Conservation (phyloP, 768 basidiomycete genomes). For the Xanthoconium purpureum region DNA sequence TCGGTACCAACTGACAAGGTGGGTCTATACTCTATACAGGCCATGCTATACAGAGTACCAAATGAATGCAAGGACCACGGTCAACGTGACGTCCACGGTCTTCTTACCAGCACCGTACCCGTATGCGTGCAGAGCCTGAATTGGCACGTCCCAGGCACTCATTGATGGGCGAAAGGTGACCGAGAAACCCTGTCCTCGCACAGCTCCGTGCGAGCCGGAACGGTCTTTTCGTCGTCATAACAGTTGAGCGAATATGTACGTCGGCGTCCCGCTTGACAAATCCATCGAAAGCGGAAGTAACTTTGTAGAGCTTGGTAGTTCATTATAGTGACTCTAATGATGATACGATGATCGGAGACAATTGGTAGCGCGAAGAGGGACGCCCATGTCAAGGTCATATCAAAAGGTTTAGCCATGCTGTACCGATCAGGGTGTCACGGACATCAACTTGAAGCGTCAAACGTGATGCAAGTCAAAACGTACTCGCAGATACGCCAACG, state of each 20-base stretch:
- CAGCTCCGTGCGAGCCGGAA: slow-evolving; percentile 5
- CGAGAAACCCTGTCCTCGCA: not conserved
- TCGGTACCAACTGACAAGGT: not conserved
- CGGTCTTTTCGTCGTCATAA: not conserved
- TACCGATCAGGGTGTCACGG: not conserved
- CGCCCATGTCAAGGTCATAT: not conserved
- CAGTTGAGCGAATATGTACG: not conserved
- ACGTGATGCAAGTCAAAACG: not conserved
- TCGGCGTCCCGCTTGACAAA: not conserved
- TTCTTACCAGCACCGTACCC: slow-evolving; percentile 1
- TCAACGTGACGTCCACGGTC: not conserved
- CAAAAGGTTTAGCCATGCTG: slow-evolving; percentile 13
- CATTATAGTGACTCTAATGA: not conserved
- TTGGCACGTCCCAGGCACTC: slow-evolving; percentile 2
- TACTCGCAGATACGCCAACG: not conserved
- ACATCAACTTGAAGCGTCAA: not conserved
- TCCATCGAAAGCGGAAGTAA: not conserved
- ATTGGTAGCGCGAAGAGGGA: not conserved
- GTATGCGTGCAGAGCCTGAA: not conserved
- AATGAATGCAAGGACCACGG: not conserved
- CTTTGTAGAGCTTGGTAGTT: slow-evolving; percentile 1
- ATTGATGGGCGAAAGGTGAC: not conserved
- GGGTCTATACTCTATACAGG: no score
- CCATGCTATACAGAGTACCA: not conserved
- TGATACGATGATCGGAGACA: slow-evolving; percentile 5